Conservation (phyloP, 2,329 filamentous ascomycete species). For the Lasiodiplodia citricola region DNA sequence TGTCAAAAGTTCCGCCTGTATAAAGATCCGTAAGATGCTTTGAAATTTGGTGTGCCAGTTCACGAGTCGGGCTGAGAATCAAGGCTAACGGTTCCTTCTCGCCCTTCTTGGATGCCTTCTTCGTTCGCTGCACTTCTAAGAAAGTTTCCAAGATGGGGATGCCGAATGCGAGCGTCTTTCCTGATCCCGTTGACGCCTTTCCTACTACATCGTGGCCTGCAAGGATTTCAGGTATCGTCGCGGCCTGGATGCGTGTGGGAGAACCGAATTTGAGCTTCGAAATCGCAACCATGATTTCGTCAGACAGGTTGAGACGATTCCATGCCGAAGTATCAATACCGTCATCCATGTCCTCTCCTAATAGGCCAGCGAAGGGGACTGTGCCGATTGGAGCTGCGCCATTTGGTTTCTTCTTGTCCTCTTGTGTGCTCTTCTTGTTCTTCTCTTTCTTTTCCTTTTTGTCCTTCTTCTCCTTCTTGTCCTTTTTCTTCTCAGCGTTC, state of each 20-base stretch:
- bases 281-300: conserved; percentile 73
- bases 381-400: conserved; percentile 46
- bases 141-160: conserved; percentile 91
- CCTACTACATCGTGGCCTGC: conserved; percentile 90
- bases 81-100: conserved; percentile 65
- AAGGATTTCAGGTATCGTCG: conserved; percentile 80
- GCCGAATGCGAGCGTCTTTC: conserved; percentile 93
- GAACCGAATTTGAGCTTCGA: conserved; percentile 78
- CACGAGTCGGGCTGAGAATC: conserved; percentile 88
- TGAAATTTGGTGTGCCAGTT: conserved; percentile 89
- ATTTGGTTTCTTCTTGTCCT: conserved; percentile 35
- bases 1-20: conserved; percentile 65
- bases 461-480: conserved; percentile 28
- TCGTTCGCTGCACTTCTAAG: conserved; percentile 53
- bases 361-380: conserved; percentile 62
- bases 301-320: conserved; percentile 74
- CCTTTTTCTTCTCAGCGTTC: conserved; percentile 34
- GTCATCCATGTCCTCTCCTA: conserved; percentile 58
- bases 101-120: conserved; percentile 35
- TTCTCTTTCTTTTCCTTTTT: conserved; percentile 36
- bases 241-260: conserved; percentile 81
- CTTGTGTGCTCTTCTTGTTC: conserved; percentile 33
- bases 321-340: conserved; percentile 79
- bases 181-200: conserved; percentile 94
- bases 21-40: conserved; percentile 81